Evolutionary conservation across 192 early-diverging fungal species (phyloP).

Genomic region (Chytriomyces confervae): DNA sequence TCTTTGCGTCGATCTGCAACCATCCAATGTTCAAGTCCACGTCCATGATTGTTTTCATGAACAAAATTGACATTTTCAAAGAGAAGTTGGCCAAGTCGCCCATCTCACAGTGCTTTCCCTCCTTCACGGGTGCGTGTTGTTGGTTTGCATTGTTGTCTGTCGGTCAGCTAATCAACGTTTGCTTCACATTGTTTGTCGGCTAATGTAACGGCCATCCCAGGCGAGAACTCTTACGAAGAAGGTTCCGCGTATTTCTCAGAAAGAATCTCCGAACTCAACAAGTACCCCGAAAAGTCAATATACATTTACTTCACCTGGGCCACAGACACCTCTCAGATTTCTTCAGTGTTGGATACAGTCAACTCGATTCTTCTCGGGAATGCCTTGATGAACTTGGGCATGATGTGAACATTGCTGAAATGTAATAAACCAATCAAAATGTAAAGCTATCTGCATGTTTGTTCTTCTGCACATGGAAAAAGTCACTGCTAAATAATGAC

Average conservation of each 20-base stretch:
- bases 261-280: slow-evolving; percentile 50
- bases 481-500: too few species aligned
- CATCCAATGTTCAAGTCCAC: slow-evolving; percentile 92
- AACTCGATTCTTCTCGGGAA: too few species aligned
- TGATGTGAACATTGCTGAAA: too few species aligned
- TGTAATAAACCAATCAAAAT: too few species aligned
- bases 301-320: slow-evolving; percentile 67
- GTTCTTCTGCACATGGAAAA: too few species aligned
- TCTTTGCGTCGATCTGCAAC: slow-evolving; percentile 97
- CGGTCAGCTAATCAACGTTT: too few species aligned
- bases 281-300: slow-evolving; percentile 50
- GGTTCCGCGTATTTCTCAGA: slow-evolving; percentile 50
- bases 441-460: too few species aligned
- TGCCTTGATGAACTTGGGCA: too few species aligned
- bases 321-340: slow-evolving; percentile 61
- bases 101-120: slow-evolving; percentile 84
- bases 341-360: slow-evolving; percentile 60
- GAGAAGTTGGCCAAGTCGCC: slow-evolving; percentile 84
- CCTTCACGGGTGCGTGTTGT: slow-evolving; percentile 60
- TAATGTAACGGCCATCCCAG: slow-evolving; percentile 1
- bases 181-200: too few species aligned
- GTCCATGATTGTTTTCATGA: slow-evolving; percentile 94
- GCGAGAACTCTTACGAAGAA: slow-evolving; percentile 45
- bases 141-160: too few species aligned
- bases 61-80: slow-evolving; percentile 95